Evolutionary conservation across 2,329 filamentous ascomycete species (phyloP).

Genomic region (Pseudogymnoascus sp.): DNA sequence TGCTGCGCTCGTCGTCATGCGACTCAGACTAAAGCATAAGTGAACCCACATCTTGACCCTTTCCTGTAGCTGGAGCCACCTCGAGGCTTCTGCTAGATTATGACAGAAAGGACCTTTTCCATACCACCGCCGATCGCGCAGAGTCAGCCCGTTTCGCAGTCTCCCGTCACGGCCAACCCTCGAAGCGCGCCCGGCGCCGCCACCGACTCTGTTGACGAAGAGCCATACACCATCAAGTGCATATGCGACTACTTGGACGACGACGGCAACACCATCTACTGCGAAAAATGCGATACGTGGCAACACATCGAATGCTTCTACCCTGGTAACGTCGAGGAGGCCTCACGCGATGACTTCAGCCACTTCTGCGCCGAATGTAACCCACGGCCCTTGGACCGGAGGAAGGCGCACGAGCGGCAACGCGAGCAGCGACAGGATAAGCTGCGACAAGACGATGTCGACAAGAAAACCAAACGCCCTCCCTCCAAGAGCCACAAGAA

Average conservation of each 20-base stretch:
- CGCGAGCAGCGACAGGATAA: constrained; percentile 51
- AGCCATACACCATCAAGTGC: constrained; percentile 94
- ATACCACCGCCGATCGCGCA: constrained; percentile 30
- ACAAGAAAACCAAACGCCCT: constrained; percentile 68
- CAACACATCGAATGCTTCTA: constrained; percentile 98
- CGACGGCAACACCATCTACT: constrained; percentile 95
- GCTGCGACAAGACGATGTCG: constrained; percentile 41
- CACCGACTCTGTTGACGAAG: constrained; percentile 55
- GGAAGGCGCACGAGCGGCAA: constrained; percentile 69
- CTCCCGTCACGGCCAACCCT: constrained; percentile 18
- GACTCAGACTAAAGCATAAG: constrained; percentile 29
- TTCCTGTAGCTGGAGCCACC: constrained; percentile 27
- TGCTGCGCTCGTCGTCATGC: constrained; percentile 31
- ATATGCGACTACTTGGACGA: constrained; percentile 91
- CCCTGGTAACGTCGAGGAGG: constrained; percentile 61
- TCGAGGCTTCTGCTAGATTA: constrained; percentile 31
- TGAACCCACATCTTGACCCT: constrained; percentile 27
- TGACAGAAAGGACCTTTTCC: constrained; percentile 32
- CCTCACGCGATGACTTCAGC: constrained; percentile 62
- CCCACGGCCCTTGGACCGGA: constrained; percentile 65
- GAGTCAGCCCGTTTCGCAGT: constrained; percentile 20
- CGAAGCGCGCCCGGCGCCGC: constrained; percentile 25
- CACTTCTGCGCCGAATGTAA: constrained; percentile 89
- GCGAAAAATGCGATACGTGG: constrained; percentile 94
- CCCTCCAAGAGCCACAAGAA: constrained; percentile 81